Evolutionary conservation across 2,329 filamentous ascomycete species (phyloP).

Genomic region (Arthrobotrys sphaeroides): DNA sequence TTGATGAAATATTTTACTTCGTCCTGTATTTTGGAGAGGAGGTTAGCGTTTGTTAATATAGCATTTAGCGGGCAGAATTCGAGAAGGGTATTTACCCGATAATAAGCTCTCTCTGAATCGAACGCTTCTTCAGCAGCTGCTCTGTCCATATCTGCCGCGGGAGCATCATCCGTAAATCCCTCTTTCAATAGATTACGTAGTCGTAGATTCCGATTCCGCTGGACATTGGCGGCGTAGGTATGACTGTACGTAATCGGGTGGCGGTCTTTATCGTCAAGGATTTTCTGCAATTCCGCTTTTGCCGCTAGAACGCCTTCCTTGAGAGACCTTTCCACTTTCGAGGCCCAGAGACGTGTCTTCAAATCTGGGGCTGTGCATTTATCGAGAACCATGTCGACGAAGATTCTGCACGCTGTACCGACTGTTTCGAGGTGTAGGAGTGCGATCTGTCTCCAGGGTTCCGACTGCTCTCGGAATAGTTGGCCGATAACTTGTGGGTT

Average conservation of each 20-base stretch:
- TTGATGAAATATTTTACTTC: conserved; percentile 42
- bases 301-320: conserved; percentile 14
- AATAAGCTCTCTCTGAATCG: conserved; percentile 33
- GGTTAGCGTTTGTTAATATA: neutral
- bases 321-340: conserved; percentile 21
- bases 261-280: conserved; percentile 37
- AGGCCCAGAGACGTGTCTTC: conserved; percentile 50
- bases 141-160: conserved; percentile 21
- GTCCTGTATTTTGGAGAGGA: neutral
- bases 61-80: neutral
- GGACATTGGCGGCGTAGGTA: conserved; percentile 30
- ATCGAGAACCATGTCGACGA: conserved; percentile 57
- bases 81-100: conserved; percentile 22
- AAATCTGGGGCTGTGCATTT: conserved; percentile 57
- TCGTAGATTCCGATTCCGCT: conserved; percentile 17
- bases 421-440: conserved; percentile 55
- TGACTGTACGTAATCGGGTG: conserved; percentile 45
- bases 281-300: conserved; percentile 32
- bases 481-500: conserved; percentile 59
- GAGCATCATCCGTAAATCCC: neutral
- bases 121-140: conserved; percentile 35
- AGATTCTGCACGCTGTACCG: conserved; percentile 57
- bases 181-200: conserved; percentile 12
- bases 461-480: conserved; percentile 60
- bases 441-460: conserved; percentile 60